Base-by-base conservation (phyloP, 2,329 filamentous ascomycete species). In the Sporothrix dimorphospora region DNA sequence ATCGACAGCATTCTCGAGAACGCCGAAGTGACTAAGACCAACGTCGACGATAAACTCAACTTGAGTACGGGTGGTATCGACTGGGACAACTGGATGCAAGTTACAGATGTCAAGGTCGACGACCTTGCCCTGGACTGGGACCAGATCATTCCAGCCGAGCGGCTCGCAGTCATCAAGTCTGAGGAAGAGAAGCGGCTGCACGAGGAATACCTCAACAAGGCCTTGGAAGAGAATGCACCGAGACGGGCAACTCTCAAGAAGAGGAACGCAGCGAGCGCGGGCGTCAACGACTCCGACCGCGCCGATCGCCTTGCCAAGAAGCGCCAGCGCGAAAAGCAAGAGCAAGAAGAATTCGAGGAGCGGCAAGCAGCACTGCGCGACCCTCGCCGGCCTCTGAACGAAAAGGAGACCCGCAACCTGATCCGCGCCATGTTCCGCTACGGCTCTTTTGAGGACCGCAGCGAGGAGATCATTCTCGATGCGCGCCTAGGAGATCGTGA, bases 1-100 rank as follows among this genome's bases (percentile, higher is more conserved):
- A 98, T 99, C 76, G 97, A 99, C 79, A 94, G 94, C 9, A 96
- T 99, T 51, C 89, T 99, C 19, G 96, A 96, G 78, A 98, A 98
- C 80, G 96, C 97, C 38, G 96, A 99, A 82, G 90, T 98, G 77
- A 97, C 97, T 77, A 95, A 97, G 84, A 98, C 96, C 0, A 94
- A 98, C 81, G 92, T 98, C 71, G 92, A 95, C 27, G 94, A 97
- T 81, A 94, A 94, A 79, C 94, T 98, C 79, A 90, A 90, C 72
- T 92, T 97, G 57, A 97, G 94, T 72, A 96, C 95, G 78, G 97
- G 96, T 78, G 96, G 88, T 71, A 90, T 90, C 66, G 88, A 90
- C 76, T 90, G 96, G 83, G 95, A 98, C 79, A 97, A 97, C 74
- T 99, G 98, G 81, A 90, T 99, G 83, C 94, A 98, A 79, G 97